Percentiles rank a stretch among this genome's conserved stretches.
Evolutionary conservation across 768 basidiomycete species (phyloP).

Genomic region (Clitopilus passeckerianus): DNA sequence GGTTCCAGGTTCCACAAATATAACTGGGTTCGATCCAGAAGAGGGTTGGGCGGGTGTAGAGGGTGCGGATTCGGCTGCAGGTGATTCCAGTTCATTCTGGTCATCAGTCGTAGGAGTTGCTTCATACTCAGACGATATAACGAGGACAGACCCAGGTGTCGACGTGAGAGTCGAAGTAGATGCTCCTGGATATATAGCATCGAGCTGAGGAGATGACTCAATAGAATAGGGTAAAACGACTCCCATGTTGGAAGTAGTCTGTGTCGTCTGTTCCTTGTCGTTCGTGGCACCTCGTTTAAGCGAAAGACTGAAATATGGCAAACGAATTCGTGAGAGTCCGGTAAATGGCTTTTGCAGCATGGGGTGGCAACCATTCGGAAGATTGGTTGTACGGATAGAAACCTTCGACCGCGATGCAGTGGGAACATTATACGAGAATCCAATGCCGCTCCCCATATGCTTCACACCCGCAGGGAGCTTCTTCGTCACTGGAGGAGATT

Average conservation of each 20-base stretch:
- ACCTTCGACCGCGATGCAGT: slow-evolving; percentile 17
- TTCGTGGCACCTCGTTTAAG: not conserved
- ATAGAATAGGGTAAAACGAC: not conserved
- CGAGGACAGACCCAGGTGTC: not conserved
- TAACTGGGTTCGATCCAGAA: not conserved
- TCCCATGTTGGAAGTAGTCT: not conserved
- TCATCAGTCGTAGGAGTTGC: not conserved
- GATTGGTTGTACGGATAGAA: slow-evolving; percentile 13
- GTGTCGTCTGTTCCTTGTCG: not conserved
- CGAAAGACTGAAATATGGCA: not conserved
- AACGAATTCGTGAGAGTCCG: not conserved
- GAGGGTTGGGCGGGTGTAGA: not conserved
- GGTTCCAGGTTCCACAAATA: not conserved
- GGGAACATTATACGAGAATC: slow-evolving; percentile 38
- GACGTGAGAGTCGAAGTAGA: not conserved
- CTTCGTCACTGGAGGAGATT: slow-evolving; percentile 18
- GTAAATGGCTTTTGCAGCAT: slow-evolving; percentile 4
- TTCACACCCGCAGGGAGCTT: slow-evolving; percentile 34
- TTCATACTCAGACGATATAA: not conserved
- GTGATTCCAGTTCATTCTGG: not conserved
- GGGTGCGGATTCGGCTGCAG: not conserved
- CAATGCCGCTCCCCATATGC: slow-evolving; percentile 49
- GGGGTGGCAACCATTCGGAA: slow-evolving; percentile 12
- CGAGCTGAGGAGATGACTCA: not conserved
- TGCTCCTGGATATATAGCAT: not conserved